Conservation (phyloP, 2,329 filamentous ascomycete genomes). For the Calonectria pauciramosa region DNA sequence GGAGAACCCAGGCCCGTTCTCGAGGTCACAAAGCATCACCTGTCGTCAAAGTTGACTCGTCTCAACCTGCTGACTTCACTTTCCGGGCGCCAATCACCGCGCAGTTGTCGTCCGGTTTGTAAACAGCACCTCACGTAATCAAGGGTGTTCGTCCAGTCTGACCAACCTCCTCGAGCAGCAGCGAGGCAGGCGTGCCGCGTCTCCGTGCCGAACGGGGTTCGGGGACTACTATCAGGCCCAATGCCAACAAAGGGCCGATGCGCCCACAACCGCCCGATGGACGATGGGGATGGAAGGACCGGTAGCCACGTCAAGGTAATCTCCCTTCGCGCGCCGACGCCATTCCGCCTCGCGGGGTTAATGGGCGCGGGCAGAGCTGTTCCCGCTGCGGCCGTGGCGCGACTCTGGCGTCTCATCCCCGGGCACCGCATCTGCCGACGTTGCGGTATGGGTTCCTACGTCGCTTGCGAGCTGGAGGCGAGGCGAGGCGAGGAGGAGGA, state of each 20-base stretch:
- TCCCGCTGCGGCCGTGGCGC: constrained; percentile 23
- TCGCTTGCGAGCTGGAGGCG: not conserved
- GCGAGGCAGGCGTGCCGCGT: not conserved
- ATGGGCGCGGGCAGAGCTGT: not conserved
- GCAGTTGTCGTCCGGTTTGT: not conserved
- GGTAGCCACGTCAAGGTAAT: constrained; percentile 12
- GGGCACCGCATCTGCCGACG: not conserved
- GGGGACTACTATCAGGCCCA: not conserved
- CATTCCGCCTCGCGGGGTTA: not conserved
- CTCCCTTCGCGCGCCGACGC: not conserved
- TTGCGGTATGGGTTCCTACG: constrained; percentile 3
- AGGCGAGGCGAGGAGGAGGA: not conserved
- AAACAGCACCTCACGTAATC: not conserved
- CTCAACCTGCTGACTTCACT: not conserved
- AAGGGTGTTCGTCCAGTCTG: not conserved
- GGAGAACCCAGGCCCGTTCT: not conserved
- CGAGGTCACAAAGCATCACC: not conserved
- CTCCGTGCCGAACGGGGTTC: not conserved
- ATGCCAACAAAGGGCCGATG: not conserved
- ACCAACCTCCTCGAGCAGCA: not conserved
- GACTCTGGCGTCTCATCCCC: constrained; percentile 10
- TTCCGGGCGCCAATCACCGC: not conserved
- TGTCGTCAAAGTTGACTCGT: constrained; percentile 7
- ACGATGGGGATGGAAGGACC: not conserved
- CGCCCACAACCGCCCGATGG: not conserved